Conservation (phyloP, 176 grass and related monocot genomes). For the Aegilops speltoides region DNA sequence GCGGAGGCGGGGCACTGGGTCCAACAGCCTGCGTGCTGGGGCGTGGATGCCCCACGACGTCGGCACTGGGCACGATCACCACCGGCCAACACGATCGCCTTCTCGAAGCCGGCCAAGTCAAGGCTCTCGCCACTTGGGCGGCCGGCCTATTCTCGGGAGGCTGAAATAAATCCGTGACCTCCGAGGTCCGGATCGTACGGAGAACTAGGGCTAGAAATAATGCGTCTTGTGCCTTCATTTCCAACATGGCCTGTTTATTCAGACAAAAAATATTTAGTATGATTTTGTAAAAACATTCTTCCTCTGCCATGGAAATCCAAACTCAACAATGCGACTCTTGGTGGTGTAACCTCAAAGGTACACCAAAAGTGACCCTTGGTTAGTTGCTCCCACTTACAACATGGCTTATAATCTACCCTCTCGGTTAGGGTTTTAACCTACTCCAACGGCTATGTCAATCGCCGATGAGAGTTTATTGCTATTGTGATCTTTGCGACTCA, state of each 20-base stretch:
- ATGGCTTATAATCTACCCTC: too few species aligned
- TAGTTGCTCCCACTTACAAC: too few species aligned
- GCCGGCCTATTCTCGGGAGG: not conserved
- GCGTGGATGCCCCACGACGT: not conserved
- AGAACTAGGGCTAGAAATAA: not conserved
- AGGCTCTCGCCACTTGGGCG: not conserved
- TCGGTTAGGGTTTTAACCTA: too few species aligned
- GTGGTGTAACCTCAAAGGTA: too few species aligned
- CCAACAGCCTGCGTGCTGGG: not conserved
- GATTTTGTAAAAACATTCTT: not conserved
- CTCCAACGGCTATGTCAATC: too few species aligned
- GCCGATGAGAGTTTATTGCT: too few species aligned
- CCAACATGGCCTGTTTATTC: not conserved
- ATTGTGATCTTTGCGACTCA: too few species aligned
- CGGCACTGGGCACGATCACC: not conserved
- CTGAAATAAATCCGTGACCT: not conserved
- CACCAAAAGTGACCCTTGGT: too few species aligned
- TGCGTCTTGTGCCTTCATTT: not conserved
- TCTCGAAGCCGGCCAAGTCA: constrained; percentile 17
- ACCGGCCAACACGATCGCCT: not conserved
- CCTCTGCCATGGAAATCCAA: too few species aligned
- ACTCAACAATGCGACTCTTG: too few species aligned
- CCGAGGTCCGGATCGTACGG: not conserved
- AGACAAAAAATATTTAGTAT: too few species aligned
- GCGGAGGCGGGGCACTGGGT: too few species aligned